Percentiles rank a stretch among this genome's conserved stretches.
phyloP scores from a whole-genome alignment of 208 protist genomes.

The Porcisia hertigi region DNA sequence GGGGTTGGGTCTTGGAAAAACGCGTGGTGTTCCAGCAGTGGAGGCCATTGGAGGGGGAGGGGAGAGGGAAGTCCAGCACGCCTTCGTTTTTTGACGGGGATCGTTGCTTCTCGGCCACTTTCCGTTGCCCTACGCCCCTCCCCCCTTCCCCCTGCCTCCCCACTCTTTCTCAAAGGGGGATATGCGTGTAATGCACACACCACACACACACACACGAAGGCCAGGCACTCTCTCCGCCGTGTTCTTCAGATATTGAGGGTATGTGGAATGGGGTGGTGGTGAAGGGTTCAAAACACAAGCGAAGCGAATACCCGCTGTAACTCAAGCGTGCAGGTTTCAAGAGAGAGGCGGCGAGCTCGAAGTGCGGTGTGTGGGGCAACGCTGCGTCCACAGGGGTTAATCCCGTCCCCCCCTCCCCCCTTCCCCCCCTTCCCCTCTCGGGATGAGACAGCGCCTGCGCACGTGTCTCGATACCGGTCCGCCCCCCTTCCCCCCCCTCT shows the following conservation, averaged over 20 bases:
- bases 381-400: not conserved
- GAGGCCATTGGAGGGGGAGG: not conserved
- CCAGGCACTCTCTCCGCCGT: no score
- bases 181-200: no score
- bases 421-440: not conserved
- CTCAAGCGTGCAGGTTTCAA: not conserved
- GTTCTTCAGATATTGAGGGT: no score
- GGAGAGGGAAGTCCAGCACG: not conserved
- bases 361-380: not conserved
- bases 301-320: not conserved
- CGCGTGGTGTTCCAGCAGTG: not conserved
- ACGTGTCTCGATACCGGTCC: not conserved
- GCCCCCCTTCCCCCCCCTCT: not conserved
- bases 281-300: no score
- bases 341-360: not conserved
- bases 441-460: not conserved
- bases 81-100: no score
- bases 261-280: not conserved
- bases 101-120: no score
- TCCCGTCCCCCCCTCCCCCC: not conserved
- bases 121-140: no score
- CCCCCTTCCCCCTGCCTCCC: no score
- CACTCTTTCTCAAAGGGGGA: no score
- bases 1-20: no score
- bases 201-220: no score